These are phyloP conservation scores for Paramecium caudatum DNA, from an alignment of 73 alveolate genomes.

Conservation along the genomic window DNA sequence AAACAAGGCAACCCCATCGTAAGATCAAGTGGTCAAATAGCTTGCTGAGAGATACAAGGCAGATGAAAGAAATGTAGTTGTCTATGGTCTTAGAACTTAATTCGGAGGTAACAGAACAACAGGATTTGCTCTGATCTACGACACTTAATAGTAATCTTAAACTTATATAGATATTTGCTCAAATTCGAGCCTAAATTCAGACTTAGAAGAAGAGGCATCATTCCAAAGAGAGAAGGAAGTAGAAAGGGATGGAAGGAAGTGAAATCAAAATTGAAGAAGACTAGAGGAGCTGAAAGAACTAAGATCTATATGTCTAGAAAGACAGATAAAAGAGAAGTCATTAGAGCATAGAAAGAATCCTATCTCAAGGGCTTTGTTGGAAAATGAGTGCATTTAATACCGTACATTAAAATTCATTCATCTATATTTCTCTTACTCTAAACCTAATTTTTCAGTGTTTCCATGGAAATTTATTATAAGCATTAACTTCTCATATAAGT, in stretches of 20 bases:
- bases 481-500: not conserved
- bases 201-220: slow-evolving; percentile 79
- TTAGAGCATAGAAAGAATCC: slow-evolving; percentile 53
- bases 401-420: slow-evolving; percentile 37
- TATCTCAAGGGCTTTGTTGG: slow-evolving; percentile 66
- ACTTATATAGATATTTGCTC: slow-evolving; percentile 75
- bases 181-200: slow-evolving; percentile 88
- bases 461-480: not conserved
- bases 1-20: slow-evolving; percentile 87
- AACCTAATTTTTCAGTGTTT: slow-evolving; percentile 6
- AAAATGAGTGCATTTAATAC: slow-evolving; percentile 63
- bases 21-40: slow-evolving; percentile 89
- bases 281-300: slow-evolving; percentile 45
- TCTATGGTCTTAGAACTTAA: slow-evolving; percentile 90
- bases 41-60: slow-evolving; percentile 84
- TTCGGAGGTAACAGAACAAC: slow-evolving; percentile 96
- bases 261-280: slow-evolving; percentile 76
- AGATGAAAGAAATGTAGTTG: slow-evolving; percentile 84
- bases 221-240: slow-evolving; percentile 74
- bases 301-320: slow-evolving; percentile 57
- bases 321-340: slow-evolving; percentile 65
- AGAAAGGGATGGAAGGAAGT: slow-evolving; percentile 77
- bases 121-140: slow-evolving; percentile 96
- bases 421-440: not conserved
- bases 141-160: slow-evolving; percentile 79